These are phyloP conservation scores for Prunus davidiana DNA, from an alignment of 306 rosid species.

Conservation along the genomic window DNA sequence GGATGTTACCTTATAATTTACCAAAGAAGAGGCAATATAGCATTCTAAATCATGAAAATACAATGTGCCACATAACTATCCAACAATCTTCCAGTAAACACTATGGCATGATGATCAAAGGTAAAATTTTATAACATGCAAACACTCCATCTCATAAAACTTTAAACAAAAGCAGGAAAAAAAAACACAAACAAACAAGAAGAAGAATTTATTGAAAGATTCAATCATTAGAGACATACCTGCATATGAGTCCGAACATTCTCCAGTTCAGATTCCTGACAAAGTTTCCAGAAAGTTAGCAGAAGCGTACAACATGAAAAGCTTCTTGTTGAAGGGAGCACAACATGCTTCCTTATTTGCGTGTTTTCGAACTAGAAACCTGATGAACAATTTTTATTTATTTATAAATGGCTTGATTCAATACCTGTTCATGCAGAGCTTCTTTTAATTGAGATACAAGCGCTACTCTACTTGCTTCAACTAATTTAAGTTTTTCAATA, in stretches of 20 bases:
- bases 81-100: not conserved
- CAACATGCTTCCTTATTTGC: not conserved
- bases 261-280: slow-evolving; percentile 87
- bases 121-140: not conserved
- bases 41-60: not conserved
- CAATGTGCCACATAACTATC: not conserved
- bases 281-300: slow-evolving; percentile 8
- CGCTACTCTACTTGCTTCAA: slow-evolving; percentile 69
- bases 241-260: slow-evolving; percentile 83
- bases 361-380: slow-evolving; percentile 2
- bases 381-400: not conserved
- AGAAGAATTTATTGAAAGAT: not conserved
- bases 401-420: not conserved
- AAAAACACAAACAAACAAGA: no score
- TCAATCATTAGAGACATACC: slow-evolving; percentile 42
- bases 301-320: slow-evolving; percentile 13
- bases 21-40: not conserved
- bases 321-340: not conserved
- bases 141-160: not conserved
- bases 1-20: not conserved
- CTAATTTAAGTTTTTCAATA: slow-evolving; percentile 66
- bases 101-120: not conserved
- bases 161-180: not conserved
- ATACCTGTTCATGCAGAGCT: slow-evolving; percentile 80
- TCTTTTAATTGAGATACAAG: slow-evolving; percentile 84